phyloP scores from a whole-genome alignment of 352 stramenopile genomes.

The Phytophthora pluvialis region DNA sequence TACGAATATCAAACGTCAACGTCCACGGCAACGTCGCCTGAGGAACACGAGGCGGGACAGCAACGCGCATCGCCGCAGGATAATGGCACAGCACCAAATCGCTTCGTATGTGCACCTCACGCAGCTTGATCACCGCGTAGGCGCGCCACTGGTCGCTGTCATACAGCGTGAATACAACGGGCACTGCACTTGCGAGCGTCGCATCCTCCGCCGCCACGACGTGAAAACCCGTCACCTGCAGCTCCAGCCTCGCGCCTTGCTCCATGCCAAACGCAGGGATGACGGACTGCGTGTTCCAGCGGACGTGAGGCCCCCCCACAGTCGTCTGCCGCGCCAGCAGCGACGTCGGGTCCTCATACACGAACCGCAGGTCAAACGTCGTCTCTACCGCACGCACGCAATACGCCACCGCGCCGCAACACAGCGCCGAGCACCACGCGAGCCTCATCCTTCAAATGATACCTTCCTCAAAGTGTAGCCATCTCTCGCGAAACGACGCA shows the following conservation, averaged over 20 bases:
- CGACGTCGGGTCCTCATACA: constrained; percentile 13
- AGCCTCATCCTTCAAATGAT: constrained; percentile 9
- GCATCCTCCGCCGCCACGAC: background rate
- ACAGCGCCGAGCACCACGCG: background rate
- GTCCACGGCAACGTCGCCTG: constrained; percentile 19
- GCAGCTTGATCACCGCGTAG: constrained; percentile 64
- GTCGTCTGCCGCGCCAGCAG: constrained; percentile 1
- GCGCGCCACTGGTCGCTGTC: constrained; percentile 67
- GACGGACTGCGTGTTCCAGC: constrained; percentile 73
- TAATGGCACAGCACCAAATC: constrained; percentile 68
- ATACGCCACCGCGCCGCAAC: background rate
- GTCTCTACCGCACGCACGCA: constrained; percentile 16
- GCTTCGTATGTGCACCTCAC: constrained; percentile 63
- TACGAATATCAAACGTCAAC: constrained; percentile 45
- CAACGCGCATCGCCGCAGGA: constrained; percentile 54
- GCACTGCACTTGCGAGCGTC: constrained; percentile 27
- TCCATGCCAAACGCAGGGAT: constrained; percentile 71
- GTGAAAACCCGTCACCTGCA: constrained; percentile 40
- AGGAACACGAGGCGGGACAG: constrained; percentile 30
- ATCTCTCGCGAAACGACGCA: constrained; percentile 26
- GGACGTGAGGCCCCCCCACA: constrained; percentile 27
- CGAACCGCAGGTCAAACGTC: constrained; percentile 10
- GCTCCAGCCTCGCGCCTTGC: constrained; percentile 42
- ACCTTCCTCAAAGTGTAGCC: constrained; percentile 10
- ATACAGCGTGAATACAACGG: constrained; percentile 66